phyloP scores from a whole-genome alignment of 1,139 yeast genomes.

The Yamadazyma oceani region DNA sequence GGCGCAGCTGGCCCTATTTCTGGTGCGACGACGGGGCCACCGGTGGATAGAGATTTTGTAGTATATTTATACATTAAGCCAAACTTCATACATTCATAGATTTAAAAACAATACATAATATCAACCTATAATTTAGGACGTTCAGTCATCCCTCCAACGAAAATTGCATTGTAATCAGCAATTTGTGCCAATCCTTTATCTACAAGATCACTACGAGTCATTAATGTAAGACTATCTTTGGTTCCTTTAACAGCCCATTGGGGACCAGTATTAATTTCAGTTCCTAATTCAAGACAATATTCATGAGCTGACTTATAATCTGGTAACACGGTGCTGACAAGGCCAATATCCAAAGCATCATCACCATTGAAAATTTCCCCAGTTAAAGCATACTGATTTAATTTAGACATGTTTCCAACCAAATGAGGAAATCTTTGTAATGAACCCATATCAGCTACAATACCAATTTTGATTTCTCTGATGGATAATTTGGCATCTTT shows the following conservation, averaged over 20 bases:
- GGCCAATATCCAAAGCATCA: conserved; percentile 59
- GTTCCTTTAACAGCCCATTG: conserved; percentile 70
- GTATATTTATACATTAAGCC: too few relatives aligned
- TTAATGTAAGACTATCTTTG: conserved; percentile 55
- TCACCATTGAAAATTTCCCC: conserved; percentile 56
- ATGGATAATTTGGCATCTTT: conserved; percentile 57
- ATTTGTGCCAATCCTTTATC: conserved; percentile 53
- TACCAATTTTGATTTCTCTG: conserved; percentile 71
- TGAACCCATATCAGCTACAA: conserved; percentile 80
- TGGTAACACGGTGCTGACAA: conserved; percentile 48
- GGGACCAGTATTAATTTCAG: conserved; percentile 45
- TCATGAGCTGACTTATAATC: conserved; percentile 51
- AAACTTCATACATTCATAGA: too few relatives aligned
- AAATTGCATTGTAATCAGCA: conserved; percentile 52
- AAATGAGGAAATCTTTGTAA: conserved; percentile 64
- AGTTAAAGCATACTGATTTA: conserved; percentile 63
- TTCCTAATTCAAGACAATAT: conserved; percentile 52
- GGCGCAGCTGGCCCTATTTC: too few relatives aligned
- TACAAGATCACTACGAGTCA: conserved; percentile 46
- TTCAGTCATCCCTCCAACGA: conserved; percentile 27
- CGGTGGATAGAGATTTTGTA: too few relatives aligned
- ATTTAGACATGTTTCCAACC: conserved; percentile 56
- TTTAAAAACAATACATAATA: too few relatives aligned
- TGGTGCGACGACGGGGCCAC: too few relatives aligned
- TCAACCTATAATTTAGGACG: conserved; percentile 8